A percentile compares a stretch with the other conserved stretches of the same genome.
These are phyloP conservation scores for Phialemonium atrogriseum DNA, from an alignment of 2,329 filamentous ascomycete genomes.

Conservation along the genomic window DNA sequence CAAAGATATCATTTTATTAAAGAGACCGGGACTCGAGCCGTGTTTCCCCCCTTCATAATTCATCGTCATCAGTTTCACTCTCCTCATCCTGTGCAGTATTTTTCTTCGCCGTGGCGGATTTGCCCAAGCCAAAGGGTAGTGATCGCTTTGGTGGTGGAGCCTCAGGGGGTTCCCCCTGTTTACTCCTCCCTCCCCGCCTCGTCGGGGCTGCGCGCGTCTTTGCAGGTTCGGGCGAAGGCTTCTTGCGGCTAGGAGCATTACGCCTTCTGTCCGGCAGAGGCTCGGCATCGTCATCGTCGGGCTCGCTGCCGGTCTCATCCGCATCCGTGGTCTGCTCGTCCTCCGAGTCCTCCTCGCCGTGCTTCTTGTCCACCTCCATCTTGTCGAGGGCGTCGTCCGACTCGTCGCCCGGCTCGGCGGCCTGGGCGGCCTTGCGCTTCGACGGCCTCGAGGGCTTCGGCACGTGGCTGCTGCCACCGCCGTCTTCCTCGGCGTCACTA, in stretches of 20 bases:
- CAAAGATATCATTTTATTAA: too few species aligned
- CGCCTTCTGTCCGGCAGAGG: slow-evolving; percentile 5
- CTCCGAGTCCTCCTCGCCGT: slow-evolving; percentile 20
- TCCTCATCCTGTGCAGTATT: slow-evolving; percentile 20
- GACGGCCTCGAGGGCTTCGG: slow-evolving; percentile 27
- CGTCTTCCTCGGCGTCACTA: slow-evolving; percentile 4
- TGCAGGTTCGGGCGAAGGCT: too few species aligned
- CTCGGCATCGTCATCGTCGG: slow-evolving; percentile 25
- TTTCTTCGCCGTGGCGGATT: slow-evolving; percentile 7
- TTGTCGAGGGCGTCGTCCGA: slow-evolving; percentile 38
- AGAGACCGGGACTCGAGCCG: too few species aligned
- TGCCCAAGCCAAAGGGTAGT: slow-evolving; percentile 31
- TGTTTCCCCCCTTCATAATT: slow-evolving; percentile 39
- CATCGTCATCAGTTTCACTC: slow-evolving; percentile 47
- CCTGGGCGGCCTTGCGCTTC: slow-evolving; percentile 41
- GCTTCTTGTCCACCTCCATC: slow-evolving; percentile 39
- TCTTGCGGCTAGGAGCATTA: too few species aligned
- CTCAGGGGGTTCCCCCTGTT: too few species aligned
- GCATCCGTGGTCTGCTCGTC: slow-evolving; percentile 29
- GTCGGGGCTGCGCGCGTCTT: slow-evolving; percentile 1
- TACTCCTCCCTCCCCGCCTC: too few species aligned
- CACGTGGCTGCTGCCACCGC: slow-evolving; percentile 2
- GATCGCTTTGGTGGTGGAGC: slow-evolving; percentile 14
- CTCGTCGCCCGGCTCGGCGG: slow-evolving; percentile 27
- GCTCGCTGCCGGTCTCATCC: slow-evolving; percentile 35